These are phyloP conservation scores for Neckera pumila DNA, from an alignment of 225 moss, liverwort and hornwort genomes.

Conservation along the genomic window DNA sequence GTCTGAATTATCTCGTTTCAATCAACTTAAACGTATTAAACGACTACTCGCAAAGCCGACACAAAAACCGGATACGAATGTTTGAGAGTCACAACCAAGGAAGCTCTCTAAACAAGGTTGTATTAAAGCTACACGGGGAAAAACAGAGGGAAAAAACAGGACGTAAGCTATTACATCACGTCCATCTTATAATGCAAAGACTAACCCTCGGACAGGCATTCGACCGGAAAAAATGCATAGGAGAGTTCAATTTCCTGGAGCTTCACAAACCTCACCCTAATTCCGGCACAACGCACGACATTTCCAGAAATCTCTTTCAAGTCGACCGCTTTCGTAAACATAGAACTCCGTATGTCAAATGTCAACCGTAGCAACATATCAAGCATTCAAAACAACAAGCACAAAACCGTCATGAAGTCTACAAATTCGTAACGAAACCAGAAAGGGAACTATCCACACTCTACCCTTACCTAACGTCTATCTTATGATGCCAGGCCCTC, in stretches of 20 bases:
- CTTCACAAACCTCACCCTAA: constrained; percentile 3
- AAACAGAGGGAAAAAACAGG: neutral
- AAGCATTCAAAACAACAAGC: neutral
- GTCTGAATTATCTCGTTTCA: neutral
- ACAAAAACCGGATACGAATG: neutral
- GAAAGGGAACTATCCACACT: neutral
- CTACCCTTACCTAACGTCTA: neutral
- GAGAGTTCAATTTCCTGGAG: neutral
- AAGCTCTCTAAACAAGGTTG: neutral
- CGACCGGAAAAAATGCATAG: neutral
- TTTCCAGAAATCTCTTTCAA: neutral
- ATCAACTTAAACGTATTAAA: neutral
- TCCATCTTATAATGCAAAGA: neutral
- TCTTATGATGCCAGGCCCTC: neutral
- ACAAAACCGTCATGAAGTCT: neutral
- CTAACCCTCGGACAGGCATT: neutral
- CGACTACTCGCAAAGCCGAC: neutral
- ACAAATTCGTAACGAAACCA: neutral
- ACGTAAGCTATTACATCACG: neutral
- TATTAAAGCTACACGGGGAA: neutral
- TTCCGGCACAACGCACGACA: neutral
- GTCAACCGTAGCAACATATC: neutral
- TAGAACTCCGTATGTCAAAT: neutral
- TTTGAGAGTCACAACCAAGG: neutral
- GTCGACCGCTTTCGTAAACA: neutral